These are phyloP conservation scores for Lepraria neglecta DNA, from an alignment of 495 filamentous ascomycete species.

Conservation along the genomic window DNA sequence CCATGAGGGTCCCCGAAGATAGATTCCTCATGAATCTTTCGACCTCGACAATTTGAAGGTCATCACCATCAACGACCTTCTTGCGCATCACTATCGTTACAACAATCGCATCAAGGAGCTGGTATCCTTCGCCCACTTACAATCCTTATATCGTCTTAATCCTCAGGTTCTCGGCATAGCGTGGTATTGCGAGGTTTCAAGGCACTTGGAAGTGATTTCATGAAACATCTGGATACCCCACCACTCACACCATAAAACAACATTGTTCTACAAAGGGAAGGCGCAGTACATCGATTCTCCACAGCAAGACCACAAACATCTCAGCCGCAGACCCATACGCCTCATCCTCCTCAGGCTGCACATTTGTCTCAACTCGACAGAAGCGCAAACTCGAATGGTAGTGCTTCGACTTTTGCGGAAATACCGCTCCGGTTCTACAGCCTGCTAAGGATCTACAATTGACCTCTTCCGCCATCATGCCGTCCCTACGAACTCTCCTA, in stretches of 20 bases:
- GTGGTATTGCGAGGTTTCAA: conserved; percentile 8
- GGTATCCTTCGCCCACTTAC: conserved; percentile 15
- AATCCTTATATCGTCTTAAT: neutral
- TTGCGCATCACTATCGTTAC: conserved; percentile 17
- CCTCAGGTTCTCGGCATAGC: conserved; percentile 10
- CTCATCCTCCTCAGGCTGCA: neutral
- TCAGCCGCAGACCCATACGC: neutral
- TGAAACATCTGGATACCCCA: conserved; percentile 15
- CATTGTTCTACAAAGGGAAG: neutral
- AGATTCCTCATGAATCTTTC: conserved; percentile 5
- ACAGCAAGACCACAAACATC: neutral
- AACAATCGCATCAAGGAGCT: conserved; percentile 17
- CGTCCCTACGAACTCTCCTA: conserved; percentile 24
- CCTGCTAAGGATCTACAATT: neutral
- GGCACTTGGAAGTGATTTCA: neutral
- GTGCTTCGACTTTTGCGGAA: conserved; percentile 4
- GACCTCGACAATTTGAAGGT: neutral
- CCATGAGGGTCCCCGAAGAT: conserved; percentile 14
- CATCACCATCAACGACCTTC: conserved; percentile 7
- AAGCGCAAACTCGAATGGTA: conserved; percentile 13
- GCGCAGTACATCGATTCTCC: conserved; percentile 4
- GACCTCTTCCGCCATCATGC: conserved; percentile 22
- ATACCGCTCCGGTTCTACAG: conserved; percentile 3
- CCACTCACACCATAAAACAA: conserved; percentile 5
- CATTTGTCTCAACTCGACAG: neutral